Conservation (phyloP, 2,329 filamentous ascomycete genomes). For the Cladosporium colombiae region DNA sequence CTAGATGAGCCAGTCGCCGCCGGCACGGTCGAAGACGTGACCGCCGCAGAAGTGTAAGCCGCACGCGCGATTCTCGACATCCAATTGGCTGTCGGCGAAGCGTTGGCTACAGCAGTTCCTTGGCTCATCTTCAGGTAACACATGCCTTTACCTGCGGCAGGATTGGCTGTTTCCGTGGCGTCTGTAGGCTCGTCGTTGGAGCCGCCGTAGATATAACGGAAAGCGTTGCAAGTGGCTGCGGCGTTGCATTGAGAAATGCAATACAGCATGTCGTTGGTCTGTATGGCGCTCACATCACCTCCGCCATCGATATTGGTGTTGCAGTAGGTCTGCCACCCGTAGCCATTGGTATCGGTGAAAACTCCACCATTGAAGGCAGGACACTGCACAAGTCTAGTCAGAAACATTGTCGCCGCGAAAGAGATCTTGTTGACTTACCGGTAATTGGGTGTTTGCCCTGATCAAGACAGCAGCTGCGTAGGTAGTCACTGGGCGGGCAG, state of each 20-base stretch:
- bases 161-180: neutral
- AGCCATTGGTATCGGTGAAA: neutral
- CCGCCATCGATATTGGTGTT: neutral
- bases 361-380: neutral
- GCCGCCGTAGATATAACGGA: neutral
- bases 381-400: neutral
- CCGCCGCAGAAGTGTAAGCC: neutral
- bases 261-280: neutral
- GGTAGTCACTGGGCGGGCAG: neutral
- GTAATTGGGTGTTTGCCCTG: neutral
- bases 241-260: neutral
- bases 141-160: neutral
- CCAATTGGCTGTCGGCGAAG: neutral
- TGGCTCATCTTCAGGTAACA: neutral
- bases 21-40: neutral
- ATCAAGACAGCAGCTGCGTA: neutral
- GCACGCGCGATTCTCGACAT: neutral
- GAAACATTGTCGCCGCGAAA: neutral
- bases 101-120: neutral
- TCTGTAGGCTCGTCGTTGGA: neutral
- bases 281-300: neutral
- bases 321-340: neutral
- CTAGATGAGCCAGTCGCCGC: neutral
- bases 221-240: neutral
- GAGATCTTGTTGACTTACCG: neutral